Evolutionary conservation across 2,329 filamentous ascomycete species (phyloP), one percentile per base, ranked within the genome.

Genomic region (Aureobasidium sp.): DNA sequence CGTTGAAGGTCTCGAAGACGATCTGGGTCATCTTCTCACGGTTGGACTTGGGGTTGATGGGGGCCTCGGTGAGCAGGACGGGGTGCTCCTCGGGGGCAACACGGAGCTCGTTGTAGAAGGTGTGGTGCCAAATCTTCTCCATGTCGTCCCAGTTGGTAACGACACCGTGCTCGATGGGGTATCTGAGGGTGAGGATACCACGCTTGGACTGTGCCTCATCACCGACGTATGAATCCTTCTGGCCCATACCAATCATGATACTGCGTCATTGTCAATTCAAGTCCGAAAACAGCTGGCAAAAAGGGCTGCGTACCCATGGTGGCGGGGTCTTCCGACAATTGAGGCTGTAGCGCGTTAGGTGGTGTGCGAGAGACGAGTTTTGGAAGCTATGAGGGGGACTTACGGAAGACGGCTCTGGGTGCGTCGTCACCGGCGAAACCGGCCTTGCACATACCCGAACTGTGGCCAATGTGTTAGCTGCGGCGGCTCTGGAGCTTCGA

Each of bases 21-120:
- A 99, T 99, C 85, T 99, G 94, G 73, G 94, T 97, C 94, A 99
- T 99, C 91, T 99, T 99, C 87, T 99, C 94, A 88, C 94, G 90
- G 87, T 99, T 99, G 84, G 90, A 96, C 87, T 97, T 97, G 80
- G 94, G 94, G 88, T 99, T 99, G 88, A 99, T 97, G 72, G 94
- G 94, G 74, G 94, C 94, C 85, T 99, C 94, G 73, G 94, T 99
- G 80, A 99, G 87, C 77, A 99, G 87, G 78, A 97, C 92, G 74
- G 94, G 94, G 87, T 99, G 94, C 89, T 99, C 94, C 87, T 99
- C 94, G 74, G 94, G 94, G 74, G 94, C 94, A 70, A 99, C 94
- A 93, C 94, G 93, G 77, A 99, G 87, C 86, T 99, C 94, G 84
- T 99, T 99, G 90, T 97, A 99, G 87, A 99, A 99, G 78, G 94